phyloP scores from a whole-genome alignment of 176 grass and related monocot genomes.

The Hordeum marinum region DNA sequence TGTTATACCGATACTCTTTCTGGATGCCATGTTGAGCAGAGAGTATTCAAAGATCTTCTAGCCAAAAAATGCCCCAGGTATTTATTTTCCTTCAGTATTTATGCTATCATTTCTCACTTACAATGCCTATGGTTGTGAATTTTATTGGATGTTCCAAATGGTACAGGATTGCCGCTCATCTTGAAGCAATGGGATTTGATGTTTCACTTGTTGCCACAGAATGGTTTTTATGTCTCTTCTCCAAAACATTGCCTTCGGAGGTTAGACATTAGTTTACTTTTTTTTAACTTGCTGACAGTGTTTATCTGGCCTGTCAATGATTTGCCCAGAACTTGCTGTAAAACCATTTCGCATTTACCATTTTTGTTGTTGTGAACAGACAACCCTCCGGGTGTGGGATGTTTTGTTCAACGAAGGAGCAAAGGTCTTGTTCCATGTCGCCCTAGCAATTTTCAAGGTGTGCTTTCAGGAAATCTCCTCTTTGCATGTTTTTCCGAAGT shows the following conservation, averaged over 20 bases:
- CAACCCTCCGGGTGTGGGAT: conserved; percentile 94
- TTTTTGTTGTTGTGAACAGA: conserved; percentile 42
- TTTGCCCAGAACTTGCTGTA: background rate
- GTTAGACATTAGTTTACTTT: conserved; percentile 24
- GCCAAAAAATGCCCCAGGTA: conserved; percentile 95
- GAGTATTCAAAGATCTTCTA: conserved; percentile 94
- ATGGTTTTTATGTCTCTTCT: conserved; percentile 97
- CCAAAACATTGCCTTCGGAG: conserved; percentile 96
- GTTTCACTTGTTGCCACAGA: conserved; percentile 96
- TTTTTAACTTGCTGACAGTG: background rate
- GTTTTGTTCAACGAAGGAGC: conserved; percentile 96
- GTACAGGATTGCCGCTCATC: conserved; percentile 77
- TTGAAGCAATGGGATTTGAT: conserved; percentile 91
- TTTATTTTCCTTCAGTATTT: background rate
- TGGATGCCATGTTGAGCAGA: conserved; percentile 97
- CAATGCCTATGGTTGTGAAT: background rate
- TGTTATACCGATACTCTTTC: conserved; percentile 96
- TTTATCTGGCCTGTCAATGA: background rate
- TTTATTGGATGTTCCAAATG: conserved; percentile 7
- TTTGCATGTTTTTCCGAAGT: background rate
- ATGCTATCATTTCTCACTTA: background rate
- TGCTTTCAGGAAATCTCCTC: background rate
- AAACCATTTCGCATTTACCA: background rate
- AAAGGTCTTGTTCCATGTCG: conserved; percentile 96
- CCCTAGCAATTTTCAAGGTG: conserved; percentile 96